phyloP scores from a whole-genome alignment of 169 alveolate species.

The Perkinsus chesapeaki region DNA sequence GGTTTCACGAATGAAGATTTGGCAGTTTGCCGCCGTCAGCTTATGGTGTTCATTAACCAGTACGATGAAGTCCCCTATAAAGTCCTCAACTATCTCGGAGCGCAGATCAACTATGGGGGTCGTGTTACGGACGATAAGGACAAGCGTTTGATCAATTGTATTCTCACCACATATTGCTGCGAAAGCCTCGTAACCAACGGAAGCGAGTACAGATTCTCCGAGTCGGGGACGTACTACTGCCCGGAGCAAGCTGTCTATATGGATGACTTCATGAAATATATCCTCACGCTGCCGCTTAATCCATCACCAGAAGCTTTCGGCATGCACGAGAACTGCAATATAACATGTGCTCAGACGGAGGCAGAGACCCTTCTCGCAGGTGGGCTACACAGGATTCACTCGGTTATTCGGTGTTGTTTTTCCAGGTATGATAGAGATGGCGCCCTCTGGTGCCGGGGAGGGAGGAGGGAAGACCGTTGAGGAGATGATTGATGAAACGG shows the following conservation, averaged over 20 bases:
- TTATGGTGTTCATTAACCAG: constrained; percentile 70
- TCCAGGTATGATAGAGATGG: not conserved
- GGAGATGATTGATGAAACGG: not conserved
- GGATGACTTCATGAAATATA: constrained; percentile 71
- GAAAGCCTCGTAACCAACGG: constrained; percentile 24
- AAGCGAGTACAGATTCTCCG: constrained; percentile 44
- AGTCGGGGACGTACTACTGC: constrained; percentile 73
- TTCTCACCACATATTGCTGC: constrained; percentile 50
- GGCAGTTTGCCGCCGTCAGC: constrained; percentile 69
- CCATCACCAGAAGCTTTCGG: constrained; percentile 92
- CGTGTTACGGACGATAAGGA: constrained; percentile 88
- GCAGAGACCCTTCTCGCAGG: not conserved
- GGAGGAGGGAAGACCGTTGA: not conserved
- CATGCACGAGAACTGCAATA: constrained; percentile 84
- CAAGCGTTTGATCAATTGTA: constrained; percentile 62
- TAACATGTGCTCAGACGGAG: constrained; percentile 49
- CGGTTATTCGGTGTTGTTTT: not conserved
- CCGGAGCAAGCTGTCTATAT: constrained; percentile 65
- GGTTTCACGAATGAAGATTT: constrained; percentile 81
- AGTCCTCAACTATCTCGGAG: constrained; percentile 72
- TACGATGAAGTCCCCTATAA: constrained; percentile 72
- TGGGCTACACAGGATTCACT: not conserved
- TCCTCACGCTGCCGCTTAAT: constrained; percentile 71
- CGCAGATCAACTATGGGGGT: constrained; percentile 88
- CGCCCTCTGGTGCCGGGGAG: not conserved